Conservation (phyloP, 1,284 basidiomycete genomes). For the Austroboletus rostrupii region DNA sequence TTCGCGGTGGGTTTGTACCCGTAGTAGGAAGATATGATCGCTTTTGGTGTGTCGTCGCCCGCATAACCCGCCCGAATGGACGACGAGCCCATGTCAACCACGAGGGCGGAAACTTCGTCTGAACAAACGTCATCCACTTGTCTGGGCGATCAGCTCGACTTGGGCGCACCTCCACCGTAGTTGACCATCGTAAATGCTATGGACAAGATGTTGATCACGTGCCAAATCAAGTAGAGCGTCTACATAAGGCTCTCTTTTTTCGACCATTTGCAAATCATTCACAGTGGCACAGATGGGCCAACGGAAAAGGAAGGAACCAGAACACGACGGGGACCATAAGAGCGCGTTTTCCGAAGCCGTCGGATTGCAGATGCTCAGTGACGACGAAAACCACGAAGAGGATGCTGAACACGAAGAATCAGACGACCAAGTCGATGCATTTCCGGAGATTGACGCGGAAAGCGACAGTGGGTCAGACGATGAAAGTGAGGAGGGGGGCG, state of each 20-base stretch:
- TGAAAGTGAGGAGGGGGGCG: conserved; percentile 30
- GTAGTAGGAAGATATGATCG: conserved; percentile 87
- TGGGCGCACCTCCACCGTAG: conserved; percentile 63
- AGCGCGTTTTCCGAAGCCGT: conserved; percentile 38
- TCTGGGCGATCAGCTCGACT: conserved; percentile 6
- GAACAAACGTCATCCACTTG: background rate
- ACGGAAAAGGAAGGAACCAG: conserved; percentile 55
- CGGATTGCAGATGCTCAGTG: conserved; percentile 64
- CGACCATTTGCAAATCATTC: background rate
- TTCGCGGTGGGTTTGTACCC: conserved; percentile 59
- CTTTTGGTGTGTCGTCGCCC: conserved; percentile 94
- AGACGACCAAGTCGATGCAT: conserved; percentile 45
- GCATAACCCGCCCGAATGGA: conserved; percentile 93
- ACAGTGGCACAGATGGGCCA: conserved; percentile 12
- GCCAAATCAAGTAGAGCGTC: background rate
- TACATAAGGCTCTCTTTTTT: background rate
- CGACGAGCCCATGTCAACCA: conserved; percentile 90
- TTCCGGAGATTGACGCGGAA: conserved; percentile 24
- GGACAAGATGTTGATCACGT: background rate
- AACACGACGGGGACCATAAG: conserved; percentile 31
- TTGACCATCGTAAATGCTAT: conserved; percentile 49
- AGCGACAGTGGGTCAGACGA: conserved; percentile 44
- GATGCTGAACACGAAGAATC: conserved; percentile 37
- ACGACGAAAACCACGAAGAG: conserved; percentile 56
- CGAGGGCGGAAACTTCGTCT: conserved; percentile 95